Percentiles rank a stretch among this genome's conserved stretches.
phyloP scores from a whole-genome alignment of 2,329 filamentous ascomycete genomes.

The Talaromyces pinophilus region DNA sequence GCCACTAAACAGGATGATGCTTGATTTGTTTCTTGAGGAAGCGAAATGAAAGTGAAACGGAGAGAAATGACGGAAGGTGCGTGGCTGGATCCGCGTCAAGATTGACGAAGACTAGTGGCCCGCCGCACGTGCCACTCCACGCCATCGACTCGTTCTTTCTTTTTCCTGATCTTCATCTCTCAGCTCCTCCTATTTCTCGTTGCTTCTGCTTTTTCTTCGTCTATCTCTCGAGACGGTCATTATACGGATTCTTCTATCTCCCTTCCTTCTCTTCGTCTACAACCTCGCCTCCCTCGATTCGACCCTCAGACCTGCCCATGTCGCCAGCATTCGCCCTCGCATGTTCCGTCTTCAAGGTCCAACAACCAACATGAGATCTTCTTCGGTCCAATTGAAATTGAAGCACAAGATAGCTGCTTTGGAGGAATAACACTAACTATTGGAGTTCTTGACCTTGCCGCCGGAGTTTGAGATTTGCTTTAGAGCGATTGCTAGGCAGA shows the following conservation, averaged over 20 bases:
- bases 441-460: neutral
- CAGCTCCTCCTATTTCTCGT: neutral
- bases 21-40: neutral
- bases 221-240: neutral
- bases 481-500: neutral
- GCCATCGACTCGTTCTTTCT: neutral
- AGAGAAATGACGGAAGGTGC: constrained; percentile 4
- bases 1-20: neutral
- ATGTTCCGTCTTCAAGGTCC: neutral
- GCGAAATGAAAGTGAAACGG: neutral
- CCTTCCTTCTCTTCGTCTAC: neutral
- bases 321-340: constrained; percentile 1
- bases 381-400: constrained; percentile 6
- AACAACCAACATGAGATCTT: constrained; percentile 23
- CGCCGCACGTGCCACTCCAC: constrained; percentile 15
- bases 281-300: neutral
- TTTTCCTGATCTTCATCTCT: constrained; percentile 1
- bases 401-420: constrained; percentile 20
- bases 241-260: neutral
- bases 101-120: neutral
- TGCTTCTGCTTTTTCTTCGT: neutral
- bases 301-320: constrained; percentile 8
- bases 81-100: neutral
- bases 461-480: neutral
- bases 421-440: constrained; percentile 19